These are phyloP conservation scores for Elaphomyces granulatus DNA, from an alignment of 495 filamentous ascomycete species.

Conservation along the genomic window DNA sequence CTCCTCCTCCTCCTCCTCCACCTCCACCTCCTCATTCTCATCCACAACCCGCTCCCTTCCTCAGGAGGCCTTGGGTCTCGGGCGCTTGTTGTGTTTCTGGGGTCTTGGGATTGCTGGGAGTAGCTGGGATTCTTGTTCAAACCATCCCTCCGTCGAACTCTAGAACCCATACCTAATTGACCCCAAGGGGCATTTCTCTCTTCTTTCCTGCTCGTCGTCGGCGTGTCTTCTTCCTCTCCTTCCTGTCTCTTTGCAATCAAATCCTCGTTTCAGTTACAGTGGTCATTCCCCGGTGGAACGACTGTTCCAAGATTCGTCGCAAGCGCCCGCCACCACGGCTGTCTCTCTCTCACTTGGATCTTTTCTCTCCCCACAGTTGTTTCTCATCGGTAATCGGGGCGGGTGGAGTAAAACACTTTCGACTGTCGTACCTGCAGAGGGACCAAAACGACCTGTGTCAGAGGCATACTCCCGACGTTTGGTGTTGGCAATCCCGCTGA, in stretches of 20 bases:
- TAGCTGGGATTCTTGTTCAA: too few species aligned
- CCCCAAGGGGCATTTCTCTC: neutral
- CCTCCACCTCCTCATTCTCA: slow-evolving; percentile 2
- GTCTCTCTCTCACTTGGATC: too few species aligned
- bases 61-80: neutral
- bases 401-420: too few species aligned
- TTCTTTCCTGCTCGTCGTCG: slow-evolving; percentile 1
- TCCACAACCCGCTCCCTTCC: neutral
- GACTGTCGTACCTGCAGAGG: too few species aligned
- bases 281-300: slow-evolving; percentile 31
- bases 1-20: slow-evolving; percentile 6
- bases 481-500: too few species aligned
- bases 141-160: too few species aligned
- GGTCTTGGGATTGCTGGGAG: too few species aligned
- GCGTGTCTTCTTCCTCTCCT: slow-evolving; percentile 4
- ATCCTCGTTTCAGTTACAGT: neutral
- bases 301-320: slow-evolving; percentile 9
- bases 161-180: too few species aligned
- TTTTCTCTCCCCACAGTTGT: too few species aligned
- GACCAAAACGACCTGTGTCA: too few species aligned
- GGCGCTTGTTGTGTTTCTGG: neutral
- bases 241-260: slow-evolving; percentile 6
- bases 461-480: too few species aligned
- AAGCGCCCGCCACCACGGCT: neutral
- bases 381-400: too few species aligned